phyloP scores from a whole-genome alignment of 176 grass and related monocot genomes.

The Zea luxurians region DNA sequence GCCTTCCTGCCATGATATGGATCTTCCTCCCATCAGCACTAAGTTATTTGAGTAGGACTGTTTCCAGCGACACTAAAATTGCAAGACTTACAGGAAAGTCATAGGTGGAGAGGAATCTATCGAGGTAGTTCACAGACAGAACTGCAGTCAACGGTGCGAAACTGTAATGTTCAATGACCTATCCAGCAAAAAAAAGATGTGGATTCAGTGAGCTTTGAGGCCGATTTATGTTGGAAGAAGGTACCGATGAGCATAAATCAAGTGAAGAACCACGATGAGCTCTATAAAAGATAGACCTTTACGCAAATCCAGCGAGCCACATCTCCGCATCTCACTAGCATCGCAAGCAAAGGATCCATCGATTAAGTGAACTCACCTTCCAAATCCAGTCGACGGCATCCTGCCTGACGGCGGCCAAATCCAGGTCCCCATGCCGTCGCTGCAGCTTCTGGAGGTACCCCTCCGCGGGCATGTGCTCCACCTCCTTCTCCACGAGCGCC shows the following conservation, averaged over 20 bases:
- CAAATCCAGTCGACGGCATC: constrained; percentile 91
- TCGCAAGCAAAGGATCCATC: constrained; percentile 19
- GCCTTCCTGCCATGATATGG: constrained; percentile 55
- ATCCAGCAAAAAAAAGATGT: constrained; percentile 43
- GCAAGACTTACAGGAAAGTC: constrained; percentile 77
- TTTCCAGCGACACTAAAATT: constrained; percentile 26
- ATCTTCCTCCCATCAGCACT: constrained; percentile 18
- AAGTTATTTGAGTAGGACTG: constrained; percentile 27
- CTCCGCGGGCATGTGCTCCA: constrained; percentile 58
- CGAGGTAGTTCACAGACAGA: constrained; percentile 89
- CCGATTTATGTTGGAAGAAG: not conserved
- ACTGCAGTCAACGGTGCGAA: constrained; percentile 82
- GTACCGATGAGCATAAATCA: constrained; percentile 27
- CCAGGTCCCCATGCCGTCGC: constrained; percentile 44
- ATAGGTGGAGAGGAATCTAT: constrained; percentile 81
- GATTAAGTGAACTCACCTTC: constrained; percentile 60
- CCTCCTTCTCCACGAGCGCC: constrained; percentile 59
- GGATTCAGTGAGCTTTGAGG: constrained; percentile 42
- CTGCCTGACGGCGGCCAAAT: constrained; percentile 67
- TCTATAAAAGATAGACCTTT: constrained; percentile 33
- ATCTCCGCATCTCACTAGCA: constrained; percentile 25
- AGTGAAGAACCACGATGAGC: constrained; percentile 28
- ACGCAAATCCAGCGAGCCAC: constrained; percentile 31
- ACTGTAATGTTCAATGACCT: constrained; percentile 80
- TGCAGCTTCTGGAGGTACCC: constrained; percentile 73